Conservation (phyloP, 495 filamentous ascomycete species). For the Apodospora peruviana region DNA sequence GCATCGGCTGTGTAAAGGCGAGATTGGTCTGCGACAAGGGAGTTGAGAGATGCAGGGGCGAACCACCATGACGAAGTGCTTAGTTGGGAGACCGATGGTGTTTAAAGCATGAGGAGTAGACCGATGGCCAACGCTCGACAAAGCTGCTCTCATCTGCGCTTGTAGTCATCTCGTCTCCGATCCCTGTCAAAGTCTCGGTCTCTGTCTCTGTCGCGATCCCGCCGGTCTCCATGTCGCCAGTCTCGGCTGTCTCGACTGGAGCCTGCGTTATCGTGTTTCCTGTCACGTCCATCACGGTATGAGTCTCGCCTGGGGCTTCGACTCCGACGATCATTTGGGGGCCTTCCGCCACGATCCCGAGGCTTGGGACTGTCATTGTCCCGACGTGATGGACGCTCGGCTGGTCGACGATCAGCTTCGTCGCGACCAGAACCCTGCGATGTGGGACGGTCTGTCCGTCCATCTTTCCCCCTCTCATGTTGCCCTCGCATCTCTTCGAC, state of each 20-base stretch:
- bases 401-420: slow-evolving; percentile 7
- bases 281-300: slow-evolving; percentile 19
- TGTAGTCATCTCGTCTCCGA: slow-evolving; percentile 10
- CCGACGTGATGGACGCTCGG: slow-evolving; percentile 9
- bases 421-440: neutral
- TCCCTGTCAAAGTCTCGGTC: slow-evolving; percentile 14
- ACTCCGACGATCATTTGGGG: slow-evolving; percentile 25
- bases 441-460: slow-evolving; percentile 3
- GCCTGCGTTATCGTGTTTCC: neutral
- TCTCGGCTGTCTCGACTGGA: slow-evolving; percentile 20
- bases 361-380: slow-evolving; percentile 7
- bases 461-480: slow-evolving; percentile 25
- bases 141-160: slow-evolving; percentile 19
- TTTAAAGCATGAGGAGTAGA: too few species aligned
- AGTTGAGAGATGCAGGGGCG: too few species aligned
- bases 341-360: slow-evolving; percentile 13
- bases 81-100: too few species aligned
- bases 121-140: too few species aligned
- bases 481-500: slow-evolving; percentile 56
- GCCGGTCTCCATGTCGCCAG: slow-evolving; percentile 14
- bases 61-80: neutral
- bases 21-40: too few species aligned
- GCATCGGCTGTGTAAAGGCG: too few species aligned
- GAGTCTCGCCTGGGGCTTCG: slow-evolving; percentile 32
- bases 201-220: slow-evolving; percentile 16